Evolutionary conservation across 2,329 filamentous ascomycete genomes (phyloP).

Genomic region (Phialocephala sp.): DNA sequence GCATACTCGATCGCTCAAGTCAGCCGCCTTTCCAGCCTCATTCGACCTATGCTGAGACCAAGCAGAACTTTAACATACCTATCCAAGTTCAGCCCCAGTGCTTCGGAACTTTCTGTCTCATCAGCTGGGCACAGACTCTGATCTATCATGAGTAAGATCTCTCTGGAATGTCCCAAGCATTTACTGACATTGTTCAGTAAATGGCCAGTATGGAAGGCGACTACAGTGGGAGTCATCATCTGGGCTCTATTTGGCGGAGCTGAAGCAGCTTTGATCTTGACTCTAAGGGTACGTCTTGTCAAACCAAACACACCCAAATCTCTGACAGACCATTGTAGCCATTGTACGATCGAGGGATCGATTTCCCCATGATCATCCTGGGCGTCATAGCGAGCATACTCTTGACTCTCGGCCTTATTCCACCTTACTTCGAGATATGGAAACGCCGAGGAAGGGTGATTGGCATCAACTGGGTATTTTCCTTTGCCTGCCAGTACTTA

Average conservation of each 20-base stretch:
- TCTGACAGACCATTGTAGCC: neutral
- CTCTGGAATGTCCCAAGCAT: neutral
- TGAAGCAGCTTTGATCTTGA: slow-evolving; percentile 18
- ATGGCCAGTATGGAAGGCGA: slow-evolving; percentile 20
- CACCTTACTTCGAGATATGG: slow-evolving; percentile 19
- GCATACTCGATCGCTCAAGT: slow-evolving; percentile 17
- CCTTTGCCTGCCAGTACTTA: neutral
- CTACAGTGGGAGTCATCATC: neutral
- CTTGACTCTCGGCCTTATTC: slow-evolving; percentile 13
- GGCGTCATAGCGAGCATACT: slow-evolving; percentile 21
- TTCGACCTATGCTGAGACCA: neutral
- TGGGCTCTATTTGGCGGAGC: slow-evolving; percentile 15
- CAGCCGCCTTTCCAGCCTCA: neutral
- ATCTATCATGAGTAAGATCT: slow-evolving; percentile 15
- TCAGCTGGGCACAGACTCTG: slow-evolving; percentile 16
- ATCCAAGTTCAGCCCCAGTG: slow-evolving; percentile 19
- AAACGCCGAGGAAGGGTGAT: slow-evolving; percentile 16
- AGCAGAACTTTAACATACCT: slow-evolving; percentile 19
- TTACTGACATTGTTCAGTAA: slow-evolving; percentile 3
- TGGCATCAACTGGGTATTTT: slow-evolving; percentile 15
- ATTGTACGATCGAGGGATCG: slow-evolving; percentile 13
- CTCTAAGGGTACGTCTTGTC: slow-evolving; percentile 1
- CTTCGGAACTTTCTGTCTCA: slow-evolving; percentile 18
- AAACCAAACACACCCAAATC: neutral
- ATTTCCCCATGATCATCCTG: slow-evolving; percentile 12